Evolutionary conservation across 805 yeast species (phyloP).

Genomic region (Zygosaccharomyces kombuchaensis): DNA sequence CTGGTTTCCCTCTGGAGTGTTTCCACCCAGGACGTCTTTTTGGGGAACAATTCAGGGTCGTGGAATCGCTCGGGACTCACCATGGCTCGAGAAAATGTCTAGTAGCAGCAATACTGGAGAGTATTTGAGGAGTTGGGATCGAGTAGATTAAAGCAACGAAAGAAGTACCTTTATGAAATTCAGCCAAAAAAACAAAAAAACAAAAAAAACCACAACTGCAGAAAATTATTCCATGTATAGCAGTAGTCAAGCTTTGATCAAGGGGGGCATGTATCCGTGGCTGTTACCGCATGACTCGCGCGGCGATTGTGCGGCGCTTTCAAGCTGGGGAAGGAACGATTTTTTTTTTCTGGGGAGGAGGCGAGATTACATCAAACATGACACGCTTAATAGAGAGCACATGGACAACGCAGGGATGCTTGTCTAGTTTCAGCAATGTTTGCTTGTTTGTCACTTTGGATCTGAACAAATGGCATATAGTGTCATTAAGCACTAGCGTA

Average conservation of each 20-base stretch:
- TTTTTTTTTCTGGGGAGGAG: neutral
- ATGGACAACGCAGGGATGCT: too few species aligned
- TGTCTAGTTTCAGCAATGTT: too few species aligned
- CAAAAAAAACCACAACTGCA: neutral
- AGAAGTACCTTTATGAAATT: neutral
- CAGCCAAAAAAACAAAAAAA: neutral
- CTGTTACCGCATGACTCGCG: neutral
- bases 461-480: too few species aligned
- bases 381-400: too few species aligned
- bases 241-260: neutral
- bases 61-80: neutral
- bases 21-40: slow-evolving; percentile 1
- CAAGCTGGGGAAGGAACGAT: neutral
- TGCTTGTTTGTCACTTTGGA: too few species aligned
- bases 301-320: slow-evolving; percentile 1
- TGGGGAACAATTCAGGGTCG: neutral
- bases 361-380: too few species aligned
- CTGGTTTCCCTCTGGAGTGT: neutral
- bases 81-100: neutral
- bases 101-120: neutral
- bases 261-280: neutral
- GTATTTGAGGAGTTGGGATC: neutral
- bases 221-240: neutral
- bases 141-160: neutral
- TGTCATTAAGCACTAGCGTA: too few species aligned